Evolutionary conservation across 2,329 filamentous ascomycete species (phyloP).

Genomic region (Plenodomus lindquistii): DNA sequence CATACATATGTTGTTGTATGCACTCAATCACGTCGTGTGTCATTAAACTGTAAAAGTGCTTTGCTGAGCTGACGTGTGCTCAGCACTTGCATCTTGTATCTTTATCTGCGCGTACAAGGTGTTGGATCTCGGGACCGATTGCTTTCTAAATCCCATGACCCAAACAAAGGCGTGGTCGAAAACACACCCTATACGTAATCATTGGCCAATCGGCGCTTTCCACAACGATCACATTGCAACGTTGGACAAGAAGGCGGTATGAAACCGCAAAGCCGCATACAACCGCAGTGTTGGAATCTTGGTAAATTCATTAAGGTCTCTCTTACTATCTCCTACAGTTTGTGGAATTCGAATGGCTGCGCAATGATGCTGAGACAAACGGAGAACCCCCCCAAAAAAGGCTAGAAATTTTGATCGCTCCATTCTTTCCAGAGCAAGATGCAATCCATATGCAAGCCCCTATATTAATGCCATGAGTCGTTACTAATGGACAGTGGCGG

Average conservation of each 20-base stretch:
- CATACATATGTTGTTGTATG: slow-evolving; percentile 5
- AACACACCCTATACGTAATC: slow-evolving; percentile 23
- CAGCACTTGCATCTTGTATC: not conserved
- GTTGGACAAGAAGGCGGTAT: not conserved
- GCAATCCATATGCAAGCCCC: slow-evolving; percentile 19
- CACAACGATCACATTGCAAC: slow-evolving; percentile 9
- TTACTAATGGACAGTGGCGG: slow-evolving; percentile 2
- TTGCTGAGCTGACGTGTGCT: not conserved
- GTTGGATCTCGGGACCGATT: slow-evolving; percentile 1
- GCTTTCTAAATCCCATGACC: not conserved
- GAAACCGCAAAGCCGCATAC: slow-evolving; percentile 30
- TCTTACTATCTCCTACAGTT: slow-evolving; percentile 2
- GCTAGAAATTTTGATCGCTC: slow-evolving; percentile 17
- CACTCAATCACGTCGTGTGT: slow-evolving; percentile 9
- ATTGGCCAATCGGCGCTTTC: slow-evolving; percentile 24
- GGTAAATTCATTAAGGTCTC: slow-evolving; percentile 15
- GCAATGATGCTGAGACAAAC: slow-evolving; percentile 7
- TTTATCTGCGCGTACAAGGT: not conserved
- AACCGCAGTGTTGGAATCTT: slow-evolving; percentile 27
- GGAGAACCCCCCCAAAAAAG: slow-evolving; percentile 2
- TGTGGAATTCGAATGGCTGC: slow-evolving; percentile 6
- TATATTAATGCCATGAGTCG: slow-evolving; percentile 16
- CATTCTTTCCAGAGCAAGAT: slow-evolving; percentile 18
- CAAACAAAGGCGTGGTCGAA: not conserved
- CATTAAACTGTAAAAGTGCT: not conserved